Evolutionary conservation across 805 yeast genomes (phyloP).

Genomic region (Schwanniomyces occidentalis): DNA sequence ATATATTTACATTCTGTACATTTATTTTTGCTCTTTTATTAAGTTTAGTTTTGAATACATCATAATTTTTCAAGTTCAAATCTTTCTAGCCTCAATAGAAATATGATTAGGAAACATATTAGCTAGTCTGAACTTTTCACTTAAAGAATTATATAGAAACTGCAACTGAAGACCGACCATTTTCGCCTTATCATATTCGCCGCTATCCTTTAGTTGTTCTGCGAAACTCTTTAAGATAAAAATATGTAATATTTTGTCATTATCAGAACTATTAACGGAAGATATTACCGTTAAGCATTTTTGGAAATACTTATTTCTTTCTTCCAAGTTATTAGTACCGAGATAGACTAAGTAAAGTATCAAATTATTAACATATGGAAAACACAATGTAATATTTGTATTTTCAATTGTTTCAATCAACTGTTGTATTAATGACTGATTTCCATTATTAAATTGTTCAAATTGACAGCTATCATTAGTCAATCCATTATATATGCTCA

Average conservation of each 20-base stretch:
- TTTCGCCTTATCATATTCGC: constrained; percentile 20
- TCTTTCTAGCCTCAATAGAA: neutral
- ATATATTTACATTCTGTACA: constrained; percentile 8
- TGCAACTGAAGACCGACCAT: constrained; percentile 21
- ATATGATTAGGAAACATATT: neutral
- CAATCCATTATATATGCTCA: constrained; percentile 7
- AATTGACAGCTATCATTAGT: neutral
- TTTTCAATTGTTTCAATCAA: neutral
- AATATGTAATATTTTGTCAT: constrained; percentile 19
- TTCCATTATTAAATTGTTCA: constrained; percentile 1
- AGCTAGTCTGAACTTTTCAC: constrained; percentile 9
- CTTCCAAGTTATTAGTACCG: constrained; percentile 13
- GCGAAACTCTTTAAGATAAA: constrained; percentile 18
- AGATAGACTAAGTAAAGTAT: constrained; percentile 15
- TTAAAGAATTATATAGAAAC: constrained; percentile 7
- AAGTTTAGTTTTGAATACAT: constrained; percentile 1
- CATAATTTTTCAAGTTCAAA: too few relatives aligned
- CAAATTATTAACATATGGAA: constrained; percentile 18
- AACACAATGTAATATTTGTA: neutral
- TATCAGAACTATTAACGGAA: constrained; percentile 13
- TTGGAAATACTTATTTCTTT: constrained; percentile 14
- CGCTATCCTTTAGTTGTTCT: constrained; percentile 12
- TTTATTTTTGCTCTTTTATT: constrained; percentile 5
- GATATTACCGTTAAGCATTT: constrained; percentile 15
- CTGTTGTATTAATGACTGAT: neutral